Conservation (phyloP, 1,284 basidiomycete genomes). For the Apiotrichum domesticum region DNA sequence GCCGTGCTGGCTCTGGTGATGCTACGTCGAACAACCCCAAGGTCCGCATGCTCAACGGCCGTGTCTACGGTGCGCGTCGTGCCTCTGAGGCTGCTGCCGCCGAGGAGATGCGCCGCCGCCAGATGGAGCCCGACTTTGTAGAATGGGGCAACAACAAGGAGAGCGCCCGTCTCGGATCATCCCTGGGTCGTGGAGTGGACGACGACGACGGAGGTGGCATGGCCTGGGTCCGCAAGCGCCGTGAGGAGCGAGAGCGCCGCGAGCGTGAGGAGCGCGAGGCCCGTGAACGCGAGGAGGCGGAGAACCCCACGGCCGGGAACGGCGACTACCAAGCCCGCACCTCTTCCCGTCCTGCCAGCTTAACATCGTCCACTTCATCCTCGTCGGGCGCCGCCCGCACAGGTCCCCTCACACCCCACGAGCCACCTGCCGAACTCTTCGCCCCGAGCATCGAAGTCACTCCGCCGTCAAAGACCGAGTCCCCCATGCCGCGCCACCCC, state of each 20-base stretch:
- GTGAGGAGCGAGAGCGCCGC: conserved; percentile 37
- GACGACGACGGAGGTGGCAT: conserved; percentile 46
- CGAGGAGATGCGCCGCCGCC: conserved; percentile 22
- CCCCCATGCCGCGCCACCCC: conserved; percentile 2
- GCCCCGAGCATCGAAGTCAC: conserved; percentile 3
- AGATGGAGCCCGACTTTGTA: conserved; percentile 40
- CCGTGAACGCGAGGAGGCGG: conserved; percentile 2
- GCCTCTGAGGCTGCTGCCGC: conserved; percentile 33
- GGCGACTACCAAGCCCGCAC: not conserved
- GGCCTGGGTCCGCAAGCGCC: conserved; percentile 43
- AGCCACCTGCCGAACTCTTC: conserved; percentile 8
- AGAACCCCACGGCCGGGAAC: not conserved
- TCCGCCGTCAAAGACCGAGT: not conserved
- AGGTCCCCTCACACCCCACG: conserved; percentile 11
- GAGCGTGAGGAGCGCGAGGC: conserved; percentile 25
- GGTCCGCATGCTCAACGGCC: conserved; percentile 45
- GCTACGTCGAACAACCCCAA: not conserved
- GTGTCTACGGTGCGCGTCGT: conserved; percentile 43
- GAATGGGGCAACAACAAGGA: conserved; percentile 35
- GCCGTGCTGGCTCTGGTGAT: not conserved
- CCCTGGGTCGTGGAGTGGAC: conserved; percentile 15
- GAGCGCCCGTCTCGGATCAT: no score
- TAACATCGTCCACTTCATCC: conserved; percentile 5
- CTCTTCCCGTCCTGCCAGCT: not conserved
- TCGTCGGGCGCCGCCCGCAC: not conserved